Evolutionary conservation across 495 filamentous ascomycete genomes (phyloP).

Genomic region (Aspergillus conjunctus): DNA sequence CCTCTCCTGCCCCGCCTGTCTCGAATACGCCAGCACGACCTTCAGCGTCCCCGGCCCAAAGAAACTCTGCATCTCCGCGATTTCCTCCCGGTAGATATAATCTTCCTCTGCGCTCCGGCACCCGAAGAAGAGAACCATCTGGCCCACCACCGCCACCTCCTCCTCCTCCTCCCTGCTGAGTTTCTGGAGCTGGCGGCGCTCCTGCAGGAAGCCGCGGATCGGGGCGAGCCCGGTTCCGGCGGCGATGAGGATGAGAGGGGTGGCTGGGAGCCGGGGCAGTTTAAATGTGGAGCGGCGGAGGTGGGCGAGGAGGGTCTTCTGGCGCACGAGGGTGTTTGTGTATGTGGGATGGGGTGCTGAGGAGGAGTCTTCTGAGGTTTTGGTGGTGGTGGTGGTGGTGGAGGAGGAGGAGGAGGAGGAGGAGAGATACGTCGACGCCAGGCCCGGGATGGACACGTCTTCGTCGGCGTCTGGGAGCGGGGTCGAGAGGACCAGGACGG

Average conservation of each 20-base stretch:
- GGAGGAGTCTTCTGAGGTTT: slow-evolving; percentile 10
- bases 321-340: slow-evolving; percentile 23
- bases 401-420: slow-evolving; percentile 8
- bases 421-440: slow-evolving; percentile 53
- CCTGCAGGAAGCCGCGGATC: slow-evolving; percentile 49
- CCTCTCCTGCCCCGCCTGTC: slow-evolving; percentile 24
- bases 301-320: slow-evolving; percentile 39
- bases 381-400: no score
- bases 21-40: slow-evolving; percentile 42
- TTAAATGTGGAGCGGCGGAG: slow-evolving; percentile 53
- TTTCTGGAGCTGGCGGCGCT: slow-evolving; percentile 41
- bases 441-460: slow-evolving; percentile 39
- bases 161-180: slow-evolving; percentile 42
- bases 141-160: no score
- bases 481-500: slow-evolving; percentile 42
- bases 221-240: slow-evolving; percentile 53
- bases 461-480: slow-evolving; percentile 27
- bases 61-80: slow-evolving; percentile 32
- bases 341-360: slow-evolving; percentile 26
- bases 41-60: slow-evolving; percentile 27
- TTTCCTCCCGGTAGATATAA: slow-evolving; percentile 45
- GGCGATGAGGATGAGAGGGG: slow-evolving; percentile 48
- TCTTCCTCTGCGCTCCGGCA: slow-evolving; percentile 46
- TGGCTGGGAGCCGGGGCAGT: slow-evolving; percentile 34
- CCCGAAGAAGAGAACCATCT: slow-evolving; percentile 50